Percentiles rank a stretch among this genome's conserved stretches.
phyloP scores from a whole-genome alignment of 352 stramenopile genomes.

The Globisporangium splendens region DNA sequence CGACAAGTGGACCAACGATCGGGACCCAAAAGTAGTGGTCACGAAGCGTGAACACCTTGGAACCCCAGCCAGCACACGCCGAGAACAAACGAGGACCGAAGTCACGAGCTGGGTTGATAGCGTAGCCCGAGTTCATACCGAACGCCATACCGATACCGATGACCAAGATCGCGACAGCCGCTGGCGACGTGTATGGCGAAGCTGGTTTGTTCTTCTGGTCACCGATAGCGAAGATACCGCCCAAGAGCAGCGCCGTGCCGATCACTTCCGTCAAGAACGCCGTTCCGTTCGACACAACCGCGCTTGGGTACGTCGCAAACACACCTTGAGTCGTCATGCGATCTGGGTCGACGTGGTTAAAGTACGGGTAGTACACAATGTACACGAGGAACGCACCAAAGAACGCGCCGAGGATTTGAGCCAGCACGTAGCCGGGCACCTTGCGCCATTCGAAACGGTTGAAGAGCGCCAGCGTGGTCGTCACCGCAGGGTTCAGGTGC shows the following conservation, averaged over 20 bases:
- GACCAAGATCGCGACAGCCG: slow-evolving; percentile 42
- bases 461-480: slow-evolving; percentile 48
- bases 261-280: slow-evolving; percentile 67
- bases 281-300: slow-evolving; percentile 30
- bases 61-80: slow-evolving; percentile 39
- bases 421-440: slow-evolving; percentile 25
- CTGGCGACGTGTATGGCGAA: slow-evolving; percentile 34
- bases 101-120: slow-evolving; percentile 43
- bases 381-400: slow-evolving; percentile 38
- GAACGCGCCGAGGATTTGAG: slow-evolving; percentile 47
- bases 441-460: slow-evolving; percentile 39
- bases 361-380: slow-evolving; percentile 47
- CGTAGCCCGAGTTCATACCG: slow-evolving; percentile 65
- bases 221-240: slow-evolving; percentile 50
- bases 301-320: slow-evolving; percentile 51
- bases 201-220: slow-evolving; percentile 54
- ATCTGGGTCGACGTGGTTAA: slow-evolving; percentile 38
- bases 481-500: slow-evolving; percentile 60
- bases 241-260: slow-evolving; percentile 45
- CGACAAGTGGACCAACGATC: slow-evolving; percentile 37
- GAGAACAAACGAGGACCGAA: slow-evolving; percentile 38
- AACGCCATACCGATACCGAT: slow-evolving; percentile 68
- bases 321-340: slow-evolving; percentile 36
- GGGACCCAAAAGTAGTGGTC: slow-evolving; percentile 59
- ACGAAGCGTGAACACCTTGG: slow-evolving; percentile 32